Evolutionary conservation across 2,329 filamentous ascomycete genomes (phyloP).

Genomic region (Rhynchosporium secalis): DNA sequence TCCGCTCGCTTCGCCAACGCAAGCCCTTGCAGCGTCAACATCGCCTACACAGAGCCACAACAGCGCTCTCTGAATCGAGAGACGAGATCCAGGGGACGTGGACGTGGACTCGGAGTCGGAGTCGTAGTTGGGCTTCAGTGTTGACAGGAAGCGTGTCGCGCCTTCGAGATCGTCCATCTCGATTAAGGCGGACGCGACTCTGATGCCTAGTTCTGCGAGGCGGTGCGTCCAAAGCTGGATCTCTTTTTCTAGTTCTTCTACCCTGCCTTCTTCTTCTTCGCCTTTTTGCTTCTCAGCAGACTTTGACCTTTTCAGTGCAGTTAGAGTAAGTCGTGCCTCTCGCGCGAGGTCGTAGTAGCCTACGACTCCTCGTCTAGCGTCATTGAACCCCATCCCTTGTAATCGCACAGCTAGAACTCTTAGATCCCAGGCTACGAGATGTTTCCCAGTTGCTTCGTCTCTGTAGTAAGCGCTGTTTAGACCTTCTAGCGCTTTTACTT

Average conservation of each 20-base stretch:
- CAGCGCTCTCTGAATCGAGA: constrained; percentile 57
- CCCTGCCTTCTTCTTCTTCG: neutral
- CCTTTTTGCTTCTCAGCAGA: too few relatives aligned
- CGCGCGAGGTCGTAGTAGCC: constrained; percentile 85
- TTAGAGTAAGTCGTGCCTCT: constrained; percentile 67
- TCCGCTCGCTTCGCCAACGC: constrained; percentile 44
- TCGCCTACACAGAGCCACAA: constrained; percentile 81
- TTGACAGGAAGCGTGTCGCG: constrained; percentile 70
- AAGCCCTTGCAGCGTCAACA: constrained; percentile 61
- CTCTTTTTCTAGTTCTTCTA: constrained; percentile 39
- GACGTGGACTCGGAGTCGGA: too few relatives aligned
- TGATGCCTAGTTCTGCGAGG: constrained; percentile 72
- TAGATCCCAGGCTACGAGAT: constrained; percentile 84
- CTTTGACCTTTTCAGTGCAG: constrained; percentile 45
- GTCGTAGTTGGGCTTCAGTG: constrained; percentile 44
- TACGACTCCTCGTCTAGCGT: constrained; percentile 81
- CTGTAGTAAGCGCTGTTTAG: constrained; percentile 57
- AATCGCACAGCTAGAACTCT: constrained; percentile 80
- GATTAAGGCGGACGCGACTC: constrained; percentile 65
- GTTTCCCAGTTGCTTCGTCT: constrained; percentile 53
- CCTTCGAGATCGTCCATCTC: constrained; percentile 88
- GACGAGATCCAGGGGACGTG: constrained; percentile 20
- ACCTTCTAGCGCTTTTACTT: constrained; percentile 64
- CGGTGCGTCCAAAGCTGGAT: constrained; percentile 68
- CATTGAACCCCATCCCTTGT: constrained; percentile 82